A percentile compares a stretch with the other conserved stretches of the same genome.
Evolutionary conservation across 2,329 filamentous ascomycete genomes (phyloP).

Genomic region (Claviceps purpurea): DNA sequence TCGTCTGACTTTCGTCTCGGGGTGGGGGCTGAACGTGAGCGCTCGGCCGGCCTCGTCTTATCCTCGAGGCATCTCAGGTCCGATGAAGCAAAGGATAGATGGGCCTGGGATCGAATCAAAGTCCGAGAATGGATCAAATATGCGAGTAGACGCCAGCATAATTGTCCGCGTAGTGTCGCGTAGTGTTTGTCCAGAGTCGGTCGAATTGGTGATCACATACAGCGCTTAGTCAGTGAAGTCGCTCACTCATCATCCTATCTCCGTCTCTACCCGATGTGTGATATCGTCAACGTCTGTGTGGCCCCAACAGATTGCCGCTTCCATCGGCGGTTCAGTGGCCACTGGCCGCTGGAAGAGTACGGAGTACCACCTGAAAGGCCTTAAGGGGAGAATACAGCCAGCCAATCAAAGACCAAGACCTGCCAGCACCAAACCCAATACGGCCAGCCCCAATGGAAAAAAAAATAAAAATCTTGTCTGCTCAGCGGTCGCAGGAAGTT

Average conservation of each 20-base stretch:
- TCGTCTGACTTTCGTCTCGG: not conserved
- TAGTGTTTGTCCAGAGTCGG: no score
- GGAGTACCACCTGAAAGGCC: not conserved
- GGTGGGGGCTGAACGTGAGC: no score
- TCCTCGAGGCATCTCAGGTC: no score
- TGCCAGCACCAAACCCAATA: not conserved
- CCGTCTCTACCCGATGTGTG: not conserved
- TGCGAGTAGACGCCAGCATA: no score
- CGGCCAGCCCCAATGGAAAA: constrained; percentile 8
- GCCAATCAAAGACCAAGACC: not conserved
- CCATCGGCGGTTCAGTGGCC: no score
- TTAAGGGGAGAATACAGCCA: not conserved
- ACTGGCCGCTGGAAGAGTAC: no score
- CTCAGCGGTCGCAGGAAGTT: not conserved
- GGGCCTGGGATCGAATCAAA: no score
- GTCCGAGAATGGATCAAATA: no score
- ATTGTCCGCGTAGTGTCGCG: no score
- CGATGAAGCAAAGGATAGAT: no score
- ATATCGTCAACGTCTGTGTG: not conserved
- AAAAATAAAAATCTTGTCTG: constrained; percentile 8
- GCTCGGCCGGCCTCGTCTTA: no score
- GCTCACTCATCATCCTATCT: not conserved
- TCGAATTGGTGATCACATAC: not conserved
- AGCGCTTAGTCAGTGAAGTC: not conserved
- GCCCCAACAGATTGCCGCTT: constrained; percentile 1